Percentiles rank a stretch among this genome's conserved stretches.
Conservation (phyloP, 768 basidiomycete species). For the Russula sp. region DNA sequence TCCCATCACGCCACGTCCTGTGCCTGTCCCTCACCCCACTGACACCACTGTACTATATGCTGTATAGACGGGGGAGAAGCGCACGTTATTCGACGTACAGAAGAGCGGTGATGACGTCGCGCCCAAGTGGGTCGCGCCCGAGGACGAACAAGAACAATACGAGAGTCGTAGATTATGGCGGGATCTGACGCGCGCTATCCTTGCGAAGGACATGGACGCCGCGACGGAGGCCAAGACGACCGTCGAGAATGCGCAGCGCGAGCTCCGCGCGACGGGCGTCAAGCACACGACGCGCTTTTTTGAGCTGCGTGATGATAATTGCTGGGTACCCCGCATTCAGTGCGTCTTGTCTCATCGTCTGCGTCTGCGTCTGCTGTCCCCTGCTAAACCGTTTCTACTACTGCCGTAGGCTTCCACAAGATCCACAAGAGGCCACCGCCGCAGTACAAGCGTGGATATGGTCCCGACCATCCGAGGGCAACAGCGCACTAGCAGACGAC, state of each 20-base stretch:
- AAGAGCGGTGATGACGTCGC: constrained; percentile 71
- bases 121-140: constrained; percentile 81
- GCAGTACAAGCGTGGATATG: constrained; percentile 82
- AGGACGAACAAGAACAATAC: constrained; percentile 82
- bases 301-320: constrained; percentile 68
- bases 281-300: constrained; percentile 80
- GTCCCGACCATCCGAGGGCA: constrained; percentile 25
- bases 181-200: constrained; percentile 80
- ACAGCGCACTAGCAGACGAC: neutral
- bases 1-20: neutral
- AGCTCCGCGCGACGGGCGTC: constrained; percentile 64
- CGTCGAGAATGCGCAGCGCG: constrained; percentile 91
- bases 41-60: too few relatives aligned
- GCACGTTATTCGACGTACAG: constrained; percentile 78
- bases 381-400: neutral
- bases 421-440: constrained; percentile 62
- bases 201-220: constrained; percentile 86
- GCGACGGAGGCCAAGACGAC: constrained; percentile 87
- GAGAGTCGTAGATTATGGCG: constrained; percentile 82
- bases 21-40: neutral
- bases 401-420: constrained; percentile 60
- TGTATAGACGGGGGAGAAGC: constrained; percentile 59
- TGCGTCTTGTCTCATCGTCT: constrained; percentile 39
- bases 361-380: too few relatives aligned
- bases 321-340: constrained; percentile 82